These are phyloP conservation scores for Morella rubra DNA, from an alignment of 306 rosid species.

Conservation along the genomic window DNA sequence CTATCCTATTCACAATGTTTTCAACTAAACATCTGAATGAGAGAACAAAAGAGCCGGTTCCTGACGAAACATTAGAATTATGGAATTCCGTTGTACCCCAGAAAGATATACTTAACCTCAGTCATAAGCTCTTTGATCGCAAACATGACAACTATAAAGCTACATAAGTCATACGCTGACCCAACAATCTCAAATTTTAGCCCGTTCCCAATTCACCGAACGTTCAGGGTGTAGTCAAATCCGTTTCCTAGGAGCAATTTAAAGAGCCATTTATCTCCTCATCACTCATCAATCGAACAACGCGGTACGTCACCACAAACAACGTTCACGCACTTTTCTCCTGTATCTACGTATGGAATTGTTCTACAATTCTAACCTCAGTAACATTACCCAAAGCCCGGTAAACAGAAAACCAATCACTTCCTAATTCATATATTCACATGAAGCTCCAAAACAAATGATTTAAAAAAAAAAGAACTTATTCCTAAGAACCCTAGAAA, in stretches of 20 bases:
- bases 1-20: neutral
- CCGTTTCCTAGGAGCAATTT: neutral
- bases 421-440: neutral
- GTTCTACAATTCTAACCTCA: neutral
- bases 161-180: neutral
- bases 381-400: neutral
- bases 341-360: neutral
- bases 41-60: neutral
- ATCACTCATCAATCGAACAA: neutral
- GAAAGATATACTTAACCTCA: neutral
- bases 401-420: neutral
- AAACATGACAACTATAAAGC: neutral
- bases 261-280: neutral
- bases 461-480: neutral
- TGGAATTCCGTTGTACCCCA: neutral
- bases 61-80: neutral
- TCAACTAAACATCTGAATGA: neutral
- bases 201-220: neutral
- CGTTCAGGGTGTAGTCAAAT: neutral
- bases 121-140: neutral
- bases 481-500: neutral
- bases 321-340: neutral
- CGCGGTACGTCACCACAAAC: neutral
- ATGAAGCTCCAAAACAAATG: neutral
- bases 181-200: neutral